Conservation (phyloP, 176 grass and related monocot species). For the Hsuehochloa calcarea region DNA sequence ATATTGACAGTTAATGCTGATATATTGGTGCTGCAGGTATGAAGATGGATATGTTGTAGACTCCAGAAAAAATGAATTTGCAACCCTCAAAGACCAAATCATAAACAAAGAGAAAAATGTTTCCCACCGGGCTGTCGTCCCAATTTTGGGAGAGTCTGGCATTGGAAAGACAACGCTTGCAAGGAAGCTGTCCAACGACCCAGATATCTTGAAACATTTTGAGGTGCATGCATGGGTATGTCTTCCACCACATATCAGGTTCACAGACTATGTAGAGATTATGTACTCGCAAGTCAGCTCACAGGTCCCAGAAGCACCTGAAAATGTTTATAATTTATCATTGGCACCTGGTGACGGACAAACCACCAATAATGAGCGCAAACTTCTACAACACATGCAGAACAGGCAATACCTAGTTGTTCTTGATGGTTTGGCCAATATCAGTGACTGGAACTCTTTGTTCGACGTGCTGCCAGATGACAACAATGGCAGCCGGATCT, state of each 20-base stretch:
- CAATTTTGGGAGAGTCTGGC: slow-evolving; percentile 35
- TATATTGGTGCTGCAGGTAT: slow-evolving; percentile 20
- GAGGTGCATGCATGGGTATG: slow-evolving; percentile 47
- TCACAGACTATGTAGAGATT: slow-evolving; percentile 41
- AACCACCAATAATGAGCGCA: slow-evolving; percentile 10
- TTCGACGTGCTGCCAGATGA: slow-evolving; percentile 29
- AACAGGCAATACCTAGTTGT: slow-evolving; percentile 38
- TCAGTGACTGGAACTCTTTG: slow-evolving; percentile 47
- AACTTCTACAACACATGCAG: slow-evolving; percentile 16
- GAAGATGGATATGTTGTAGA: slow-evolving; percentile 34
- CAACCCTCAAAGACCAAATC: slow-evolving; percentile 33
- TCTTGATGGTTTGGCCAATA: slow-evolving; percentile 43
- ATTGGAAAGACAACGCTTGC: slow-evolving; percentile 51
- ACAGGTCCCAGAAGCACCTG: slow-evolving; percentile 35
- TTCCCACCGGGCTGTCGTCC: slow-evolving; percentile 32
- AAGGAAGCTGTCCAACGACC: slow-evolving; percentile 36
- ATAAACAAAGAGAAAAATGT: slow-evolving; percentile 24
- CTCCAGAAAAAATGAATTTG: slow-evolving; percentile 43
- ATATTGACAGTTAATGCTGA: not conserved
- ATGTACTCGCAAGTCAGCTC: slow-evolving; percentile 34
- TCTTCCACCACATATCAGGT: slow-evolving; percentile 41
- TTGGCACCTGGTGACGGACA: not conserved
- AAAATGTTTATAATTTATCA: not conserved
- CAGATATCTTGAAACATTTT: slow-evolving; percentile 38
- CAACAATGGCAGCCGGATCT: slow-evolving; percentile 38